A percentile compares a stretch with the other conserved stretches of the same genome.
phyloP scores from a whole-genome alignment of 441 rosid genomes.

The Metrosideros polymorpha region DNA sequence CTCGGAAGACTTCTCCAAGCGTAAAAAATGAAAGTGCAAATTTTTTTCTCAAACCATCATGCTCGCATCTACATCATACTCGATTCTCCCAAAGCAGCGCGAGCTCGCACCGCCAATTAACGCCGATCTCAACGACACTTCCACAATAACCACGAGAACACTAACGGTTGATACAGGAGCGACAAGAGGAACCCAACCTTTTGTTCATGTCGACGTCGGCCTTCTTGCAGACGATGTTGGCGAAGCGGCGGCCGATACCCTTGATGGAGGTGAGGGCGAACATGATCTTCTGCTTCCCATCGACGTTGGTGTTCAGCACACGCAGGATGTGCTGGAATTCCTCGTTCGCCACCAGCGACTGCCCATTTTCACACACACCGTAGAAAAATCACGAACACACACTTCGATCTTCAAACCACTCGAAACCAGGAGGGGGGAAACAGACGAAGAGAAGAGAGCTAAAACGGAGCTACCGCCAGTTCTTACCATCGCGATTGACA shows the following conservation, averaged over 20 bases:
- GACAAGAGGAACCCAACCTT: neutral
- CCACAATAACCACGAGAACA: neutral
- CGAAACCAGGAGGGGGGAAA: neutral
- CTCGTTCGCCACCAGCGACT: conserved; percentile 21
- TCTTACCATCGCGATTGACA: neutral
- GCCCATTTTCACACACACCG: neutral
- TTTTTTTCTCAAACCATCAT: neutral
- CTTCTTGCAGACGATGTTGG: conserved; percentile 22
- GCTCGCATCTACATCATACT: neutral
- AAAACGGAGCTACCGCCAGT: neutral
- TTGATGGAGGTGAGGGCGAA: conserved; percentile 19
- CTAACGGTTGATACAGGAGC: neutral
- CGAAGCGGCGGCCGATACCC: conserved; percentile 21
- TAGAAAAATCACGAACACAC: neutral
- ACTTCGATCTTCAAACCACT: neutral
- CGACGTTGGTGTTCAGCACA: conserved; percentile 17
- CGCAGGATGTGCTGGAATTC: conserved; percentile 21
- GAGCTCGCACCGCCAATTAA: neutral
- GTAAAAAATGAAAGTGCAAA: neutral
- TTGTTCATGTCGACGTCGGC: conserved; percentile 23
- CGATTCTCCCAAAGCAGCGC: neutral
- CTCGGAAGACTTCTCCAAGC: neutral
- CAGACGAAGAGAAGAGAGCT: neutral
- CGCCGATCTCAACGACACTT: neutral
- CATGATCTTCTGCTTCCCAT: conserved; percentile 23